Base-by-base conservation (phyloP, 2,329 filamentous ascomycete species). In the Bipolaris bicolor region DNA sequence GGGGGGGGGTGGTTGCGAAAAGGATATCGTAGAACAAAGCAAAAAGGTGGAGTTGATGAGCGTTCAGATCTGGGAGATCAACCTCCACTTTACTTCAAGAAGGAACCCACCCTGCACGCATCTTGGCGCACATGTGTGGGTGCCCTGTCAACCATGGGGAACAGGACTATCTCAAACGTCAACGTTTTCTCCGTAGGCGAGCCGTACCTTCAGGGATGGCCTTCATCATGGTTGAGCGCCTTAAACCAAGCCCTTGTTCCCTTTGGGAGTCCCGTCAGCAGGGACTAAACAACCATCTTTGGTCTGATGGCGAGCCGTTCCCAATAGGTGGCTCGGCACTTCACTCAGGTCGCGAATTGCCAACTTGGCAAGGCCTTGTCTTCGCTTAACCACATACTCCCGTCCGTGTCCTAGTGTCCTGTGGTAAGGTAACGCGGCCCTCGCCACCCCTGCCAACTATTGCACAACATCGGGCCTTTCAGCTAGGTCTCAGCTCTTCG, bases 71-170 rank as follows among this genome's bases (percentile, higher is more conserved):
- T 52, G 43, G 43, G 49, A 41, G 53, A 52, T 46, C 41, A 29
- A 22, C 48, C 41, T 52, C 49, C 54, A 47, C 43, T 52, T 33
- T 46, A 52, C 43, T 48, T 52, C 49, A 52, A 41, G 29, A 56
- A n/a, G 24, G 22, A 15, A 18, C 43, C 37, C 47, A 18, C 41
- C 50, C 48, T 22, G 20, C 7, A 43, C 29, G 10, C 26, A 26
- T 26, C 33, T 48, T 36, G 45, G 45, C 45, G 22, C 13, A 18
- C 15, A 24, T 22, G 13, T 16, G 41, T 24, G 18, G 33, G 16
- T n/a, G 43, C 18, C 20, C 11, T 33, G 26, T 49, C 54, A 39
- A 34, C 54, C 54, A 31, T 43, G 37, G n/a, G 41, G 22, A 34
- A 48, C 18, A 48, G 49, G 39, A 16, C 49, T 24, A 41, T 51